Percentiles rank a stretch among this genome's conserved stretches.
These are phyloP conservation scores for Daedaleopsis nitida DNA, from an alignment of 768 basidiomycete genomes.

Conservation along the genomic window DNA sequence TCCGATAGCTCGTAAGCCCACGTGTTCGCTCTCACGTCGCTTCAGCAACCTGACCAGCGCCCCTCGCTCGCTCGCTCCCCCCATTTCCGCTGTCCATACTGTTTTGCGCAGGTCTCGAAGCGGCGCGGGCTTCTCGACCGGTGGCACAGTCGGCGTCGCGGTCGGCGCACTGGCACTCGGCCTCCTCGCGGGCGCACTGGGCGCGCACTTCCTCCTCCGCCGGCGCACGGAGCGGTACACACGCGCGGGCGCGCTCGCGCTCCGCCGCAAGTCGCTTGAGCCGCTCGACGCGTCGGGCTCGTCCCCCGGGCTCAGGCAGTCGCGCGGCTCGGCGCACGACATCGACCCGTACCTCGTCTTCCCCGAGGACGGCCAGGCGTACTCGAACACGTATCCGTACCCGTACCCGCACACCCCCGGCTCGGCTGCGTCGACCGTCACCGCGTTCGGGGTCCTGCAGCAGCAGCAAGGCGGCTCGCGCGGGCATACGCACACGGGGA, in stretches of 20 bases:
- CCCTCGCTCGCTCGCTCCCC: too few species aligned
- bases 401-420: neutral
- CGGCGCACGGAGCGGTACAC: neutral
- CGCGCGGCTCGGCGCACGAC: neutral
- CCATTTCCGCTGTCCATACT: too few species aligned
- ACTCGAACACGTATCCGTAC: too few species aligned
- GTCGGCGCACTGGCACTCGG: conserved; percentile 29
- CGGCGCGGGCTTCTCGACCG: conserved; percentile 12
- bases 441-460: too few species aligned
- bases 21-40: neutral
- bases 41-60: neutral
- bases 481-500: too few species aligned
- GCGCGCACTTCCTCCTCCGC: conserved; percentile 9
- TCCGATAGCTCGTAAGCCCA: conserved; percentile 7
- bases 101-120: neutral
- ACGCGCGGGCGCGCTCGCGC: neutral
- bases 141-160: conserved; percentile 27
- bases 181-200: conserved; percentile 18
- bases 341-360: neutral
- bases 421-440: neutral
- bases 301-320: neutral
- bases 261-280: conserved; percentile 14
- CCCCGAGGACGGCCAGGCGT: neutral
- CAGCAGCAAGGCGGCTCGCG: too few species aligned
- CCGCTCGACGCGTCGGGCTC: conserved; percentile 18